phyloP scores from a whole-genome alignment of 2,329 filamentous ascomycete species.

The Paracoccidioides brasiliensis region DNA sequence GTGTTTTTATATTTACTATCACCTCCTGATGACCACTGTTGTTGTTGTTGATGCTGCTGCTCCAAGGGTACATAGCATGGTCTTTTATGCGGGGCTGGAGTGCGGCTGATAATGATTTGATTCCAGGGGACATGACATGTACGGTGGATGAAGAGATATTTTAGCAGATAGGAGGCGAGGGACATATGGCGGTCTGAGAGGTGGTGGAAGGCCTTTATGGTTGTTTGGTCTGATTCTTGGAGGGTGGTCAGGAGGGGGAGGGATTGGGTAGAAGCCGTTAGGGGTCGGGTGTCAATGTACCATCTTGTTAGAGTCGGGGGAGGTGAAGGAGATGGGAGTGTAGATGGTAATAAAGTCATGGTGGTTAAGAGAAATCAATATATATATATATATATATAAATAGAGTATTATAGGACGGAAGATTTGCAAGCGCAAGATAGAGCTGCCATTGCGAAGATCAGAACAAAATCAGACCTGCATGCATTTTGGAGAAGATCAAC shows the following conservation, averaged over 20 bases:
- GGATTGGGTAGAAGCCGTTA: conserved; percentile 17
- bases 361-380: not conserved
- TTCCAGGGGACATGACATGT: conserved; percentile 44
- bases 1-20: not conserved
- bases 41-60: conserved; percentile 1
- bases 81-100: conserved; percentile 33
- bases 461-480: not conserved
- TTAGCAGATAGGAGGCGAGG: conserved; percentile 47
- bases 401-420: not conserved
- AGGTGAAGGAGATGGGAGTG: conserved; percentile 4
- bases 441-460: not conserved
- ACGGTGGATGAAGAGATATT: conserved; percentile 46
- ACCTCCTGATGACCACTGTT: not conserved
- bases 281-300: conserved; percentile 32
- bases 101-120: conserved; percentile 41
- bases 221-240: conserved; percentile 37
- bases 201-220: conserved; percentile 38
- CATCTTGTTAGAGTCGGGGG: conserved; percentile 23
- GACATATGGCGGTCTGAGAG: conserved; percentile 47
- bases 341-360: conserved; percentile 1
- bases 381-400: not conserved
- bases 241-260: conserved; percentile 31
- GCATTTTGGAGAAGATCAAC: not conserved
- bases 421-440: not conserved
- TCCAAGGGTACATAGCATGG: conserved; percentile 39